Evolutionary conservation across 305 asterid species (phyloP).

Genomic region (Caryopteris hybrid): DNA sequence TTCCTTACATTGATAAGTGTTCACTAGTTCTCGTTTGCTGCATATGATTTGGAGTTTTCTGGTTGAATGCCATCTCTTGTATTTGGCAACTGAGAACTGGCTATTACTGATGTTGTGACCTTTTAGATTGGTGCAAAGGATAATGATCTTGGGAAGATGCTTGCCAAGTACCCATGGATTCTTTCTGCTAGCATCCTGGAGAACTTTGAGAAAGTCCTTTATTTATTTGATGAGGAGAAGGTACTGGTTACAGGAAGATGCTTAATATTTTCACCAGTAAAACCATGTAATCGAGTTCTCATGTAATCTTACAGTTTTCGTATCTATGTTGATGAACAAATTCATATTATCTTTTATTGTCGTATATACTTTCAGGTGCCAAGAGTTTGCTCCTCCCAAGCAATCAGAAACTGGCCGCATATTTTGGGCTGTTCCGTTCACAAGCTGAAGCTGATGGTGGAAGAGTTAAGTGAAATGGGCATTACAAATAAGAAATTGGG

Average conservation of each 20-base stretch:
- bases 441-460: slow-evolving; percentile 65
- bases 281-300: neutral
- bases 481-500: slow-evolving; percentile 63
- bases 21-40: neutral
- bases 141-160: slow-evolving; percentile 55
- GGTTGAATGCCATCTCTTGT: neutral
- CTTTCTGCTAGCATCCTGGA: slow-evolving; percentile 59
- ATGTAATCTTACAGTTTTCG: no score
- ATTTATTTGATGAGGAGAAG: slow-evolving; percentile 65
- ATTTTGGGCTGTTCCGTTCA: slow-evolving; percentile 71
- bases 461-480: slow-evolving; percentile 43
- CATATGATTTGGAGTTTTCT: neutral
- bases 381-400: slow-evolving; percentile 39
- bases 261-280: neutral
- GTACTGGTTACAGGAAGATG: slow-evolving; percentile 30
- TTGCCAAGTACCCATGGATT: slow-evolving; percentile 91
- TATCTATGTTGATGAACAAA: neutral
- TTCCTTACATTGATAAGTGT: neutral
- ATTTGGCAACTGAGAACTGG: neutral
- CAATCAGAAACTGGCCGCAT: slow-evolving; percentile 70
- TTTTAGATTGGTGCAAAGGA: slow-evolving; percentile 51
- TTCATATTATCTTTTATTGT: slow-evolving; percentile 6
- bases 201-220: slow-evolving; percentile 54
- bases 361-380: slow-evolving; percentile 54
- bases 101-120: slow-evolving; percentile 15